These are phyloP conservation scores for Sarocladium strictum DNA, from an alignment of 2,329 filamentous ascomycete species.

Conservation along the genomic window DNA sequence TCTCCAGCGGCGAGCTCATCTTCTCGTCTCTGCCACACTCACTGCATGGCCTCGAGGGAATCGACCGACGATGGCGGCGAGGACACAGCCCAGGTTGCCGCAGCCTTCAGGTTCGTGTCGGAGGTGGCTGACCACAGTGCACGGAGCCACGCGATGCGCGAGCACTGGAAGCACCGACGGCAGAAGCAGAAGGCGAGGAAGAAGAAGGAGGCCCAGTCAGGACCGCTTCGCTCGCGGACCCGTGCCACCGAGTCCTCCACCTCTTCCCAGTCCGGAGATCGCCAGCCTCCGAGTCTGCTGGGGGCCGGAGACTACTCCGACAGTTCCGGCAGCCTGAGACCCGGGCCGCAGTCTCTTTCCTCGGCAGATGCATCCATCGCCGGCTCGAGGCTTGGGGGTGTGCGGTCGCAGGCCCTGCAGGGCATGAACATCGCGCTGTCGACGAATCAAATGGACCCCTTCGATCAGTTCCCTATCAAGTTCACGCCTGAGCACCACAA, in stretches of 20 bases:
- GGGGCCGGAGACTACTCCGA: neutral
- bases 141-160: constrained; percentile 30
- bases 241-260: neutral
- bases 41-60: neutral
- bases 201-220: constrained; percentile 4
- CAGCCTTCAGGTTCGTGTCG: constrained; percentile 2
- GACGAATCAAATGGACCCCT: constrained; percentile 24
- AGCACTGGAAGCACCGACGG: constrained; percentile 28
- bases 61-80: neutral
- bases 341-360: too few relatives aligned
- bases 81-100: neutral
- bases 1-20: too few relatives aligned
- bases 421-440: constrained; percentile 24
- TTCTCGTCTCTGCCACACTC: neutral
- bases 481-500: constrained; percentile 28
- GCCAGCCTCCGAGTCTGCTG: neutral
- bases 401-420: constrained; percentile 17
- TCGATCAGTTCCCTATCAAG: constrained; percentile 27
- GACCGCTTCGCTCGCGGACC: neutral
- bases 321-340: neutral
- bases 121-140: neutral
- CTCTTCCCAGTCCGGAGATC: constrained; percentile 8
- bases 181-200: constrained; percentile 10
- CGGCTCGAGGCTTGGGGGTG: constrained; percentile 3
- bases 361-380: too few relatives aligned